phyloP scores from a whole-genome alignment of 1,284 basidiomycete species.

The Papiliotrema nemorosa region DNA sequence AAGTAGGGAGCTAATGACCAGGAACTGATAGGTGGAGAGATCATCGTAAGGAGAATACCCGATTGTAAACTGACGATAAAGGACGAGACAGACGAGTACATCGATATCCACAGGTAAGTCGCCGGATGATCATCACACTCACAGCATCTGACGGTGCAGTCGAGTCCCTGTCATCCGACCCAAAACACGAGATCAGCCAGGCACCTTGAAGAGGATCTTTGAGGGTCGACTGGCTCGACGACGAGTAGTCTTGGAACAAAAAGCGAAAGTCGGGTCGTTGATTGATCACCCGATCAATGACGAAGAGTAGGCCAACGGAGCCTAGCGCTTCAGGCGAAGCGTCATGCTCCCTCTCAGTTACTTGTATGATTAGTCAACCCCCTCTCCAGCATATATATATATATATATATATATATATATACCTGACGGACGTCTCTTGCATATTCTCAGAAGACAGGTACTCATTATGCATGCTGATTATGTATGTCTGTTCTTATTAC shows the following conservation, averaged over 20 bases:
- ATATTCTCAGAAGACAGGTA: too few relatives aligned
- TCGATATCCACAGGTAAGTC: slow-evolving; percentile 39
- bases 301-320: neutral
- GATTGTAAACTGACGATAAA: slow-evolving; percentile 6
- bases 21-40: slow-evolving; percentile 44
- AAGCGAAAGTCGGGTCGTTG: slow-evolving; percentile 9
- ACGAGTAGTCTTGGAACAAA: slow-evolving; percentile 13
- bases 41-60: slow-evolving; percentile 30
- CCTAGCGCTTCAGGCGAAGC: too few relatives aligned
- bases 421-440: too few relatives aligned
- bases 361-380: too few relatives aligned
- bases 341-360: too few relatives aligned
- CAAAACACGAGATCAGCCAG: slow-evolving; percentile 15
- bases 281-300: slow-evolving; percentile 16
- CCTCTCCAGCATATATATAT: too few relatives aligned
- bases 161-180: slow-evolving; percentile 32
- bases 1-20: slow-evolving; percentile 13
- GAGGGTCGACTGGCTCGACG: slow-evolving; percentile 36
- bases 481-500: too few relatives aligned
- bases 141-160: slow-evolving; percentile 8
- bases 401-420: too few relatives aligned
- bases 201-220: slow-evolving; percentile 34
- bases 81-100: slow-evolving; percentile 46
- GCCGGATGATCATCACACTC: slow-evolving; percentile 3
- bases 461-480: too few relatives aligned